Evolutionary conservation across 306 rosid genomes (phyloP).

Genomic region (Glycine latifolia): DNA sequence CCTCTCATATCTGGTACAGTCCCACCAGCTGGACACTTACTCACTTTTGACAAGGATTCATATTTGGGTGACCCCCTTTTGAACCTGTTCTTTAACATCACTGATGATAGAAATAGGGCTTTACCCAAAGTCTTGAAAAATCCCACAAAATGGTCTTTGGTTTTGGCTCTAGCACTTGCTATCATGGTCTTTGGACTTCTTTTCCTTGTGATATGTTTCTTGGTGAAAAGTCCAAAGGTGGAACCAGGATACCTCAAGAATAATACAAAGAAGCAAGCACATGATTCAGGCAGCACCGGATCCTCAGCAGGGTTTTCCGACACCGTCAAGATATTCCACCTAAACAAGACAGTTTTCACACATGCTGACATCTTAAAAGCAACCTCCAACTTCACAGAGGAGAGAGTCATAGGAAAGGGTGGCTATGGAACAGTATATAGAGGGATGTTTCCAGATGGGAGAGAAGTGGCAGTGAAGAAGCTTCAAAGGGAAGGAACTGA

Average conservation of each 20-base stretch:
- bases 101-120: constrained; percentile 18
- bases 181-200: constrained; percentile 60
- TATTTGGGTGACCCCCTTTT: constrained; percentile 74
- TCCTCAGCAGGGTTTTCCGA: constrained; percentile 72
- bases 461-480: constrained; percentile 92
- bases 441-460: constrained; percentile 81
- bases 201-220: constrained; percentile 53
- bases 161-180: constrained; percentile 51
- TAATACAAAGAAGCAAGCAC: constrained; percentile 50
- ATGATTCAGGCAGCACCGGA: constrained; percentile 47
- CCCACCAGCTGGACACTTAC: constrained; percentile 68
- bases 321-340: constrained; percentile 68
- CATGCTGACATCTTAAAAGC: constrained; percentile 80
- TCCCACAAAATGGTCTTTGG: constrained; percentile 47
- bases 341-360: constrained; percentile 80
- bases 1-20: constrained; percentile 72
- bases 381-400: constrained; percentile 74
- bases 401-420: constrained; percentile 82
- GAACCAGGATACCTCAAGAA: constrained; percentile 51
- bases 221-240: constrained; percentile 50
- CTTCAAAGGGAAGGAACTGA: constrained; percentile 81
- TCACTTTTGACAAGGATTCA: constrained; percentile 69
- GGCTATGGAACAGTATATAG: constrained; percentile 87
- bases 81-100: constrained; percentile 49
- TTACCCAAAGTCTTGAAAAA: constrained; percentile 3